phyloP scores from a whole-genome alignment of 225 moss, liverwort and hornwort genomes.

The Thuidium tamariscinum region DNA sequence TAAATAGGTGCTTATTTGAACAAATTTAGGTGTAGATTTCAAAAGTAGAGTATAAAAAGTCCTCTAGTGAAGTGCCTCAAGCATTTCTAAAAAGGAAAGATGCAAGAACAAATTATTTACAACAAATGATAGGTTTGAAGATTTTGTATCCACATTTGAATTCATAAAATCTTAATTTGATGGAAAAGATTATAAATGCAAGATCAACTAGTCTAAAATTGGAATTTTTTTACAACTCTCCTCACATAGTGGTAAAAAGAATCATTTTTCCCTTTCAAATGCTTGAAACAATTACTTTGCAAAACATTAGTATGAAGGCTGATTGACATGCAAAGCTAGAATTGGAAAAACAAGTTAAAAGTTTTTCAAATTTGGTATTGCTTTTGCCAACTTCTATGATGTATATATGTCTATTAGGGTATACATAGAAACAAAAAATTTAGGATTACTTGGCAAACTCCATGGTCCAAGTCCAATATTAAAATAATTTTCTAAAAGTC shows the following conservation, averaged over 20 bases:
- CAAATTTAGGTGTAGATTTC: neutral
- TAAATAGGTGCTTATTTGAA: neutral
- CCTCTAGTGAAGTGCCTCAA: neutral
- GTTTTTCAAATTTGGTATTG: neutral
- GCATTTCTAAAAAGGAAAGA: neutral
- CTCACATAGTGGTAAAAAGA: neutral
- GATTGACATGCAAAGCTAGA: neutral
- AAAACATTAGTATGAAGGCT: neutral
- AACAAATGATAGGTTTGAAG: neutral
- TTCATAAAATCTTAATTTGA: neutral
- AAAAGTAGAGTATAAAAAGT: neutral
- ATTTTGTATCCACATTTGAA: neutral
- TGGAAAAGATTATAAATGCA: neutral
- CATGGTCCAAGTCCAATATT: neutral
- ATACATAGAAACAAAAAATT: neutral
- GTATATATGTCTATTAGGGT: neutral
- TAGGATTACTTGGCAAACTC: neutral
- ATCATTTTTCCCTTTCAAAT: neutral
- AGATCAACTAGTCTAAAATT: neutral
- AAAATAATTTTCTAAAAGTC: rapidly evolving
- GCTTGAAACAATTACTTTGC: neutral
- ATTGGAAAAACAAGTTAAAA: neutral
- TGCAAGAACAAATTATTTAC: neutral
- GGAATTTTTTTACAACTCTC: neutral
- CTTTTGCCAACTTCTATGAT: neutral